phyloP scores from a whole-genome alignment of 257 asterid genomes.

The Fraxinus cuspidata region DNA sequence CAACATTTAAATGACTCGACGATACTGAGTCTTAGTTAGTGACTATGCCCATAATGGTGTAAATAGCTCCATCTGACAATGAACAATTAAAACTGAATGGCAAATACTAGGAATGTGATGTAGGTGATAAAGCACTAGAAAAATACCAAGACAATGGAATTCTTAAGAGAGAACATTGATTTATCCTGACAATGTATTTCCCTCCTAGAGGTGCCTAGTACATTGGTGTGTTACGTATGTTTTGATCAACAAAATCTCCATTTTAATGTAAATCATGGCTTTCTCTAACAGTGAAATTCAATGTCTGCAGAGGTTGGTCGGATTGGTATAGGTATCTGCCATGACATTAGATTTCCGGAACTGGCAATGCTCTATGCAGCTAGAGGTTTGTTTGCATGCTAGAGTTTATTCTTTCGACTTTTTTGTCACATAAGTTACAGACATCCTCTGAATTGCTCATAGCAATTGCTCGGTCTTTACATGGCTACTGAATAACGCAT shows the following conservation, averaged over 20 bases:
- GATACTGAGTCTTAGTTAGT: not conserved
- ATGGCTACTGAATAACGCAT: not conserved
- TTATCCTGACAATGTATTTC: not conserved
- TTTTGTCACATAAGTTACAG: not conserved
- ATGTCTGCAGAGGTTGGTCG: constrained; percentile 91
- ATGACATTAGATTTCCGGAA: constrained; percentile 91
- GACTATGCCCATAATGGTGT: not conserved
- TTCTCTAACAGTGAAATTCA: constrained; percentile 18
- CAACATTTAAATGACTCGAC: not conserved
- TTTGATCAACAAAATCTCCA: constrained; percentile 10
- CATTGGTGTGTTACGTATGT: not conserved
- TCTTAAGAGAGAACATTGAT: too few species aligned
- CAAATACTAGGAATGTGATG: not conserved
- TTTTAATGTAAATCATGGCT: not conserved
- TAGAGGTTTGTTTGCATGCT: constrained; percentile 61
- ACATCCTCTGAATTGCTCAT: not conserved
- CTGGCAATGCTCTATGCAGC: constrained; percentile 88
- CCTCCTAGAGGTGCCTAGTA: not conserved
- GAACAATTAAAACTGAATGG: not conserved
- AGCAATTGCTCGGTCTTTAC: not conserved
- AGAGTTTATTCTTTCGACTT: not conserved
- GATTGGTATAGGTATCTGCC: constrained; percentile 93
- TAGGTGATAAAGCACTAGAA: not conserved
- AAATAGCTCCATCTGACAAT: not conserved
- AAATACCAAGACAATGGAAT: too few species aligned